These are phyloP conservation scores for Naematelia aurantialba DNA, from an alignment of 768 basidiomycete species.

Conservation along the genomic window DNA sequence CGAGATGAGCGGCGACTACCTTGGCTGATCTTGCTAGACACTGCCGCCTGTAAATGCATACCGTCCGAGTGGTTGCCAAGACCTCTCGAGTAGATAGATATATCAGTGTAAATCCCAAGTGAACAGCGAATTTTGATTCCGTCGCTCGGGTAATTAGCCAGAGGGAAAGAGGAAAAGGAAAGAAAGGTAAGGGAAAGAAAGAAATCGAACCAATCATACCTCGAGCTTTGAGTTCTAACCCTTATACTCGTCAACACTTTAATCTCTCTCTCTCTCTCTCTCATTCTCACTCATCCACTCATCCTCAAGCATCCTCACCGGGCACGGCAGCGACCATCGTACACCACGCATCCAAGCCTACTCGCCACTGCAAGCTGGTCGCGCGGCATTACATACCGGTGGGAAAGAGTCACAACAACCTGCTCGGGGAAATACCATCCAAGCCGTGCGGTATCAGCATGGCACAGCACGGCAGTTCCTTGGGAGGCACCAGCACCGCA, in stretches of 20 bases:
- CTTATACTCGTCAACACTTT: neutral
- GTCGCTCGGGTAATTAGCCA: too few species aligned
- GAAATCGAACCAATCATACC: neutral
- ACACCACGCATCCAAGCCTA: too few species aligned
- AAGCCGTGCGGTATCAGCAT: neutral
- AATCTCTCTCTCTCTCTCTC: neutral
- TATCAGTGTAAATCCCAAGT: too few species aligned
- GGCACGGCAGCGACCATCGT: too few species aligned
- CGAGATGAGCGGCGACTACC: too few species aligned
- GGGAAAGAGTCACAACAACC: neutral
- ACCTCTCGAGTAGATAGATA: too few species aligned
- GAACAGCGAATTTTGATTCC: neutral
- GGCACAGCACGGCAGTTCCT: neutral
- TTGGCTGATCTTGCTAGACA: too few species aligned
- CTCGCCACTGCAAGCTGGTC: too few species aligned
- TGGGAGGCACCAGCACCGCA: neutral
- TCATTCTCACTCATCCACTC: neutral
- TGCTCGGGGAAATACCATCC: too few species aligned
- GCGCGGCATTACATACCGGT: neutral
- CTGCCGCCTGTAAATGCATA: too few species aligned
- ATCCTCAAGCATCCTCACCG: neutral
- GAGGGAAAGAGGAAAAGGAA: neutral
- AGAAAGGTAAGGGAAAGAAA: neutral
- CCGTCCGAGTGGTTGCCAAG: too few species aligned
- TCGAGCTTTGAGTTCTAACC: neutral